Evolutionary conservation across 1,284 basidiomycete genomes (phyloP).

Genomic region (Fomitopsis palustris): DNA sequence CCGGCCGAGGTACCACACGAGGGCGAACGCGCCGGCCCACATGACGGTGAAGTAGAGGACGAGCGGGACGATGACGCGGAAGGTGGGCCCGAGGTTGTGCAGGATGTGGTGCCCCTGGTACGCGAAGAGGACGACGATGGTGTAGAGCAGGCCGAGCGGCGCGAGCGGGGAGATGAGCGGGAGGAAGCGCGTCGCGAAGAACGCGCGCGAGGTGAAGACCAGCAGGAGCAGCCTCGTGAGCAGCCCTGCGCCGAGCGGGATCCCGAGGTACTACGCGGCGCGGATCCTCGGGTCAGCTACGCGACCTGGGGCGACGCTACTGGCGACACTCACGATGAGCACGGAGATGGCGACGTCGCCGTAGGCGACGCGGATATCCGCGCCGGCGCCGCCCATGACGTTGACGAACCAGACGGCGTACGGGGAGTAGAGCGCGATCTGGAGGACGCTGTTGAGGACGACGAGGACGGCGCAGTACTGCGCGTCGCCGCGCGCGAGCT

Average conservation of each 20-base stretch:
- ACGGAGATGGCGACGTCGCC: conserved; percentile 72
- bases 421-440: conserved; percentile 79
- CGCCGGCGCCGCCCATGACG: conserved; percentile 49
- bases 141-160: conserved; percentile 73
- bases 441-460: conserved; percentile 60
- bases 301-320: too few relatives aligned
- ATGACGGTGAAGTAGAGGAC: conserved; percentile 78
- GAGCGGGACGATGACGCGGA: conserved; percentile 79
- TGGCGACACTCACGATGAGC: conserved; percentile 60
- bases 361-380: conserved; percentile 57
- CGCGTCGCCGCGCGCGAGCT: conserved; percentile 70
- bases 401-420: conserved; percentile 77
- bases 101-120: conserved; percentile 62
- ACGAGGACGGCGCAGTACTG: conserved; percentile 79
- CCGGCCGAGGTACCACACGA: conserved; percentile 46
- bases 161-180: conserved; percentile 70
- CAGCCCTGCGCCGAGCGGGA: conserved; percentile 66
- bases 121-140: conserved; percentile 76
- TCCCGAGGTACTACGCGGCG: conserved; percentile 64
- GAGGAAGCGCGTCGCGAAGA: conserved; percentile 59
- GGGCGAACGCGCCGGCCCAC: conserved; percentile 64
- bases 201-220: conserved; percentile 42
- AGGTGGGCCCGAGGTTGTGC: conserved; percentile 67
- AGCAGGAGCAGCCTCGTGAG: conserved; percentile 63
- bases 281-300: too few relatives aligned